Evolutionary conservation across 192 early-diverging fungal species (phyloP).

Genomic region (Borealophlyctis nickersoniae): DNA sequence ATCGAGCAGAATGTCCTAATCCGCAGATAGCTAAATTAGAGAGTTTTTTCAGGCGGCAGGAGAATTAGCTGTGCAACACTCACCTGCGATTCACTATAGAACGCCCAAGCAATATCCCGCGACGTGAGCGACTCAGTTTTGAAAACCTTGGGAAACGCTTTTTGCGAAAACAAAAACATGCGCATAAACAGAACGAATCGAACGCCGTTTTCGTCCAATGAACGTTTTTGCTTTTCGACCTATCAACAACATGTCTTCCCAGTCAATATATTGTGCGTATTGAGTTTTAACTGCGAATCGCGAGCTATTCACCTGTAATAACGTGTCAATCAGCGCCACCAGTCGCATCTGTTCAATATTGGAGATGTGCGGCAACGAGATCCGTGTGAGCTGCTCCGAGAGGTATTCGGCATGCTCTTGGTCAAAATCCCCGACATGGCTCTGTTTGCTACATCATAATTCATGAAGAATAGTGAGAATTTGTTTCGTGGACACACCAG

Average conservation of each 20-base stretch:
- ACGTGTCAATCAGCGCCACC: constrained; percentile 73
- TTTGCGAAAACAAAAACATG: constrained; percentile 59
- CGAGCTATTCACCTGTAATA: constrained; percentile 48
- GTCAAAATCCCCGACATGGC: constrained; percentile 33
- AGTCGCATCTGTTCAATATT: constrained; percentile 69
- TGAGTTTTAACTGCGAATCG: not conserved
- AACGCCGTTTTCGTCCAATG: constrained; percentile 83
- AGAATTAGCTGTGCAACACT: not conserved
- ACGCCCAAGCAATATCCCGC: constrained; percentile 79
- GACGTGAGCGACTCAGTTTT: constrained; percentile 18
- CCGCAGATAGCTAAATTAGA: constrained; percentile 20
- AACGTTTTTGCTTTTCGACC: constrained; percentile 67
- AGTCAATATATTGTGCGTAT: not conserved
- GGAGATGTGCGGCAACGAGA: constrained; percentile 60
- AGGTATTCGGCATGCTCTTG: constrained; percentile 44
- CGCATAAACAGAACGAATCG: constrained; percentile 73
- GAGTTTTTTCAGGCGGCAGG: constrained; percentile 3
- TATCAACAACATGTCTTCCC: constrained; percentile 18
- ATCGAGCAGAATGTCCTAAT: constrained; percentile 62
- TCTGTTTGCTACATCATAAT: constrained; percentile 32
- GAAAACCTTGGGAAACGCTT: constrained; percentile 11
- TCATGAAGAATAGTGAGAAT: no score
- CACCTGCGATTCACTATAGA: constrained; percentile 88
- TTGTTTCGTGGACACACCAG: no score
- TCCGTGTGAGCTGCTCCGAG: constrained; percentile 51